A percentile compares a stretch with the other conserved stretches of the same genome.
phyloP scores from a whole-genome alignment of 768 basidiomycete genomes.

The Nevesoporus exiguus region DNA sequence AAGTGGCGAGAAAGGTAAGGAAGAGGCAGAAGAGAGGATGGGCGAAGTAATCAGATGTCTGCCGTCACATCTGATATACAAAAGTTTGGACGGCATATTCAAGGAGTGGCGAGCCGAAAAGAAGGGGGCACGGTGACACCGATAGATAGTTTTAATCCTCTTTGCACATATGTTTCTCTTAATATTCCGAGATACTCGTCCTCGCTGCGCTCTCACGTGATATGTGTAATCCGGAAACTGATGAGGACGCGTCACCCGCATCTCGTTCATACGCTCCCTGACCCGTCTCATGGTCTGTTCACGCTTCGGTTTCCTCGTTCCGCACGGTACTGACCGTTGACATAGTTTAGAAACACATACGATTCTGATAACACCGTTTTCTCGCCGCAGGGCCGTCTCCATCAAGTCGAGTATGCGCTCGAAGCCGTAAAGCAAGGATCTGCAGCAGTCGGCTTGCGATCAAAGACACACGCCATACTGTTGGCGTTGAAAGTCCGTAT shows the following conservation, averaged over 20 bases:
- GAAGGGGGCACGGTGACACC: constrained; percentile 54
- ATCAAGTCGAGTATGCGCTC: constrained; percentile 97
- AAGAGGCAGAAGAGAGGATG: constrained; percentile 69
- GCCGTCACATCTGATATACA: constrained; percentile 84
- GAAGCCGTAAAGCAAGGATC: constrained; percentile 99
- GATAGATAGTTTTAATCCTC: constrained; percentile 7
- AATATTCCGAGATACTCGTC: constrained; percentile 1
- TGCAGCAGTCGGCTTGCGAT: constrained; percentile 94
- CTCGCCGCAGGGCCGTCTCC: constrained; percentile 93
- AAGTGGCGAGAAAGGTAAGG: constrained; percentile 60
- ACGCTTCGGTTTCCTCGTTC: neutral
- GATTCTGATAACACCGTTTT: constrained; percentile 99
- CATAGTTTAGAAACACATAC: constrained; percentile 91
- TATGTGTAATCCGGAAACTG: constrained; percentile 9
- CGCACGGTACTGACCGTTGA: constrained; percentile 1
- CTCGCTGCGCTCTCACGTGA: constrained; percentile 22
- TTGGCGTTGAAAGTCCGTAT: constrained; percentile 82
- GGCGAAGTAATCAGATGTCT: constrained; percentile 89
- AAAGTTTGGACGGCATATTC: constrained; percentile 92
- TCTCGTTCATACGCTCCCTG: constrained; percentile 9
- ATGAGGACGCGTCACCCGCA: constrained; percentile 35
- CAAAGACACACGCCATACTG: constrained; percentile 91
- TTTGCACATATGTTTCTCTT: constrained; percentile 4
- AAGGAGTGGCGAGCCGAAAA: constrained; percentile 88
- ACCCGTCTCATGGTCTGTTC: constrained; percentile 29